These are phyloP conservation scores for Quercus dentata DNA, from an alignment of 306 rosid genomes.

Conservation along the genomic window DNA sequence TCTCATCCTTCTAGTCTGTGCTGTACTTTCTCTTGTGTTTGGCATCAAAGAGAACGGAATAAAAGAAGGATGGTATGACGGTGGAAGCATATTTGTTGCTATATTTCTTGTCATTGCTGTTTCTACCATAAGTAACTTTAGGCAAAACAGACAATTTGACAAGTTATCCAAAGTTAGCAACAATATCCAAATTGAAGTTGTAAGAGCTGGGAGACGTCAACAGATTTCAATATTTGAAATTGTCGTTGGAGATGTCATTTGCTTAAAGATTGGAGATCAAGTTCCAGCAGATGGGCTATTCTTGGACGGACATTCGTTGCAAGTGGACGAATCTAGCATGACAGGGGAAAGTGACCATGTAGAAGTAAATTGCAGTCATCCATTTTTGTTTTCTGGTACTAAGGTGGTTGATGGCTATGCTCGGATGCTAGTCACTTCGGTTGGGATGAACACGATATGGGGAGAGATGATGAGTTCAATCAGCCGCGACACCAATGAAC, in stretches of 20 bases:
- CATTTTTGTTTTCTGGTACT: constrained; percentile 37
- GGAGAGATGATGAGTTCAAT: constrained; percentile 23
- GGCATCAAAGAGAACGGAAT: constrained; percentile 32
- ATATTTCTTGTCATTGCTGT: constrained; percentile 24
- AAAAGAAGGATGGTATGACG: constrained; percentile 41
- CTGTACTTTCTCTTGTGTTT: constrained; percentile 35
- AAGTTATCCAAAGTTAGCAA: constrained; percentile 16
- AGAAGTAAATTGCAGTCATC: constrained; percentile 12
- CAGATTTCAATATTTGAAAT: constrained; percentile 19
- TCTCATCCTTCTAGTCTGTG: constrained; percentile 30
- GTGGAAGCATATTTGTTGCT: constrained; percentile 35
- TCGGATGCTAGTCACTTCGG: constrained; percentile 32
- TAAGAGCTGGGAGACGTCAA: constrained; percentile 16
- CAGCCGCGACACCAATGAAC: constrained; percentile 5
- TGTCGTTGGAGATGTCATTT: constrained; percentile 34
- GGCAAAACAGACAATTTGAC: constrained; percentile 12
- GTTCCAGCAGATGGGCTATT: constrained; percentile 37
- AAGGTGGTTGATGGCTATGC: constrained; percentile 37
- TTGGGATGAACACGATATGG: constrained; percentile 29
- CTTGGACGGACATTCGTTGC: constrained; percentile 24
- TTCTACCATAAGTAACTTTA: constrained; percentile 12
- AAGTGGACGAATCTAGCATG: constrained; percentile 35
- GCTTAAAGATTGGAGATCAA: constrained; percentile 29
- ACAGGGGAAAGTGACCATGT: constrained; percentile 41
- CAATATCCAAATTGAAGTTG: constrained; percentile 20